A percentile compares a stretch with the other conserved stretches of the same genome.
Evolutionary conservation across 352 stramenopile species (phyloP).

Genomic region (Thalassiosira ordinaria): DNA sequence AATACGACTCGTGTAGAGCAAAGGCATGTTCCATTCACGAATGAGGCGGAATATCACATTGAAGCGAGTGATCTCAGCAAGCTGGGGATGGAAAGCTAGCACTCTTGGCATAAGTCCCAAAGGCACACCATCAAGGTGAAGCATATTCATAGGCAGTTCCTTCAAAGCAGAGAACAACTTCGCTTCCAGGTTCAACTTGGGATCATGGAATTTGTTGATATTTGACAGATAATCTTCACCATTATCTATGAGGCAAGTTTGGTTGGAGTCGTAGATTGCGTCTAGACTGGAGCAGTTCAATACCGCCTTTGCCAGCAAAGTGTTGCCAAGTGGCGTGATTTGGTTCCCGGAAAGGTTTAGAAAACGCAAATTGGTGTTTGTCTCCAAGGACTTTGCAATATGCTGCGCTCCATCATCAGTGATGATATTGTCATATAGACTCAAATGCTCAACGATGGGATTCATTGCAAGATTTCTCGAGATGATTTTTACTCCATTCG

Average conservation of each 20-base stretch:
- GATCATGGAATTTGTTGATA: background rate
- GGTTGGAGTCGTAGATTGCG: slow-evolving; percentile 17
- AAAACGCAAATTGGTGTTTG: slow-evolving; percentile 12
- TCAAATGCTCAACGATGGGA: slow-evolving; percentile 6
- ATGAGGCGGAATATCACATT: slow-evolving; percentile 11
- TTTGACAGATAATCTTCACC: no score
- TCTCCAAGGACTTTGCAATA: slow-evolving; percentile 1
- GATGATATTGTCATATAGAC: slow-evolving; percentile 9
- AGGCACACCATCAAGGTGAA: slow-evolving; percentile 14
- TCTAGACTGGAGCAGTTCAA: slow-evolving; percentile 1
- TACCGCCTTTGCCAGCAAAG: background rate
- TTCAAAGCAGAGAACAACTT: background rate
- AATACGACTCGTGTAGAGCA: background rate
- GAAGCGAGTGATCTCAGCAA: background rate
- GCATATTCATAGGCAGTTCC: no score
- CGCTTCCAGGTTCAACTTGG: background rate
- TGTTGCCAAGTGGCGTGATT: slow-evolving; percentile 2
- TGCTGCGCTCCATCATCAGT: slow-evolving; percentile 13
- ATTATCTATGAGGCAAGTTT: slow-evolving; percentile 4
- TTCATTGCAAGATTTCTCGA: background rate
- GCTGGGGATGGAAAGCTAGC: slow-evolving; percentile 19
- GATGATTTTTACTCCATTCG: slow-evolving; percentile 4
- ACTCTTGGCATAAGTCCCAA: slow-evolving; percentile 19
- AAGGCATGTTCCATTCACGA: slow-evolving; percentile 4
- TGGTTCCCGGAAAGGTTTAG: background rate